A percentile compares a stretch with the other conserved stretches of the same genome.
phyloP scores from a whole-genome alignment of 352 stramenopile genomes.

The Phytophthora constricta region DNA sequence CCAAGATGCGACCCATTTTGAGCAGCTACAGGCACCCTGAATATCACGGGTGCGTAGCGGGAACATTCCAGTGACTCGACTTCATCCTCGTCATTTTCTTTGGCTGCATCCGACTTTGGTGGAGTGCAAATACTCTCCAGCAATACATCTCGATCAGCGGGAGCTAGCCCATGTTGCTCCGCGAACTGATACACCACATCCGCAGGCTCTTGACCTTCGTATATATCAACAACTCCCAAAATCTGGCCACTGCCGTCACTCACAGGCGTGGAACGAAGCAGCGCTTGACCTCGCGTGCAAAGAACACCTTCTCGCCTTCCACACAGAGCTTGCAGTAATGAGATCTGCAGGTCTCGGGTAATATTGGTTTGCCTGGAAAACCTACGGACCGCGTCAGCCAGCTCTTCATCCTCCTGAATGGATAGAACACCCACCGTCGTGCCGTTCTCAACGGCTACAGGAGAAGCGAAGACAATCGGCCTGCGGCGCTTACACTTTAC shows the following conservation, averaged over 20 bases:
- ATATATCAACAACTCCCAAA: constrained; percentile 60
- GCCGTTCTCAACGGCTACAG: constrained; percentile 61
- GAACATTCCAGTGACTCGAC: constrained; percentile 47
- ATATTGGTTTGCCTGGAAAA: constrained; percentile 65
- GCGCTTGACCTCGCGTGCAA: constrained; percentile 66
- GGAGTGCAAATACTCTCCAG: constrained; percentile 59
- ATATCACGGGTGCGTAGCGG: constrained; percentile 69
- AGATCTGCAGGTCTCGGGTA: constrained; percentile 47
- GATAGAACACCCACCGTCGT: constrained; percentile 42
- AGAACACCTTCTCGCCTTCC: constrained; percentile 48
- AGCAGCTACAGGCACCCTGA: constrained; percentile 59
- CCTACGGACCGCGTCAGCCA: constrained; percentile 69
- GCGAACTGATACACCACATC: constrained; percentile 79
- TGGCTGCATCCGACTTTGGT: constrained; percentile 4
- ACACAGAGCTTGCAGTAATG: constrained; percentile 67
- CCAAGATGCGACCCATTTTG: constrained; percentile 71
- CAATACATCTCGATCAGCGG: constrained; percentile 43
- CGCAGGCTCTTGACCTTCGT: constrained; percentile 76
- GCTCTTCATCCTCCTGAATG: constrained; percentile 71
- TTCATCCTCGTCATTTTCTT: constrained; percentile 14
- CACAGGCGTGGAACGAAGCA: constrained; percentile 58
- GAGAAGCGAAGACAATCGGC: constrained; percentile 58
- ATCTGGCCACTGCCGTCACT: constrained; percentile 32
- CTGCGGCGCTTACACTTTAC: constrained; percentile 54
- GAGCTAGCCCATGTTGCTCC: constrained; percentile 50